These are phyloP conservation scores for Skeletonema costatum DNA, from an alignment of 108 stramenopile genomes.

Conservation along the genomic window DNA sequence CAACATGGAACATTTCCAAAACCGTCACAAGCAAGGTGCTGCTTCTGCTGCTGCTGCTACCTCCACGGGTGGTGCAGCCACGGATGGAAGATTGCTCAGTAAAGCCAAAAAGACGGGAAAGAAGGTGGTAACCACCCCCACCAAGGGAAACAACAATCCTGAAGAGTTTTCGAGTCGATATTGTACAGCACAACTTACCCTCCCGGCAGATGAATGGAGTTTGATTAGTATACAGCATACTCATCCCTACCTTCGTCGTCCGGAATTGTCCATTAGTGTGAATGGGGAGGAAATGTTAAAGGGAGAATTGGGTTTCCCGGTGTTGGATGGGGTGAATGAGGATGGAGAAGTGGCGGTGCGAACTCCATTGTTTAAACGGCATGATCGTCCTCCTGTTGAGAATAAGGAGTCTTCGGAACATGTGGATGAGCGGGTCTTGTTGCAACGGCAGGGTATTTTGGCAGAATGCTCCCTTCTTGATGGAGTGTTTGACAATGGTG, in stretches of 20 bases:
- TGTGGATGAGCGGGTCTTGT: slow-evolving; percentile 31
- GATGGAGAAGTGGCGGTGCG: background rate
- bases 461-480: slow-evolving; percentile 49
- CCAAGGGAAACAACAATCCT: background rate
- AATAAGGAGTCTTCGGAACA: slow-evolving; percentile 23
- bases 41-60: no score
- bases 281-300: slow-evolving; percentile 66
- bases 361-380: background rate
- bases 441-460: slow-evolving; percentile 29
- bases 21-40: background rate
- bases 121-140: background rate
- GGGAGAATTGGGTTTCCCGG: slow-evolving; percentile 78
- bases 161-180: slow-evolving; percentile 13
- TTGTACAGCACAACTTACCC: slow-evolving; percentile 60
- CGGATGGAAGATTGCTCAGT: slow-evolving; percentile 1
- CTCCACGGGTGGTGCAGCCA: background rate
- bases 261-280: slow-evolving; percentile 74
- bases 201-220: slow-evolving; percentile 71
- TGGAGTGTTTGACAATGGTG: slow-evolving; percentile 45
- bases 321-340: slow-evolving; percentile 34
- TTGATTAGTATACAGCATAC: slow-evolving; percentile 77
- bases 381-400: background rate
- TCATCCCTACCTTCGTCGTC: slow-evolving; percentile 84
- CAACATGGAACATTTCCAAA: slow-evolving; percentile 29
- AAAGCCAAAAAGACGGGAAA: slow-evolving; percentile 21